Base-by-base conservation (phyloP, 2,329 filamentous ascomycete species). In the Stagonosporopsis tanaceti region DNA sequence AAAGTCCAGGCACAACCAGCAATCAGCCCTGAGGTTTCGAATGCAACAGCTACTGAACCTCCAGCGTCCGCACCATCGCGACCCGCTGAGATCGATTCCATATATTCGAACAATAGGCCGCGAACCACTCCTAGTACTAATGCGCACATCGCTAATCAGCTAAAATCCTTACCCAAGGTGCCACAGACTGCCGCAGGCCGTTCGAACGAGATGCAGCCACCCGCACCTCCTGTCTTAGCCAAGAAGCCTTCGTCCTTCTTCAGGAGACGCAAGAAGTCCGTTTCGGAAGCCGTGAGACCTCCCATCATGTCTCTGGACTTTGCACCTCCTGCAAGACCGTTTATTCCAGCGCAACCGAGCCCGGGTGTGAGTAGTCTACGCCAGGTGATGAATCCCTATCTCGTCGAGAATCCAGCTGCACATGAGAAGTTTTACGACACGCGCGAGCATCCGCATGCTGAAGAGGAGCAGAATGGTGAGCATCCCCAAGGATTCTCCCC, bases 171-270 rank as follows among this genome's bases (percentile, higher is more conserved):
- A 27, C 65, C 71, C 7, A 71, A 63, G 52, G 52, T 59, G 17
- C 72, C 73, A 15, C 69, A 72, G 45, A 67, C 67, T 12, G 64
- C 68, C 37, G 57, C 45, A 7, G 65, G 67, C n/a, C 51, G 61
- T 41, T 62, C 68, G 28, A 65, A 59, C 28, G 66, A 70, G 25
- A 56, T 52, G 27, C 70, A 68, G 52, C 67, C 63, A 41, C 63
- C 63, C 25, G 60, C 63, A 45, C 69, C 66, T 47, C 68, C 64
- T 24, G 69, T 71, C 3, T 79, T 97, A 48, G 90, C 91, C 68
- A 97, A 97, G 81, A 97, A 97, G 76, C 87, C 92, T 4, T 96
- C 94, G 1, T 94, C 92, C 0, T 98, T 99, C 79, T 98, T 98
- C 79, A 86, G 95, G 61, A 85, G 95, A 58, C 86, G 93, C 62